phyloP scores from a whole-genome alignment of 108 stramenopile genomes.

The Nitzschia inconspicua region DNA sequence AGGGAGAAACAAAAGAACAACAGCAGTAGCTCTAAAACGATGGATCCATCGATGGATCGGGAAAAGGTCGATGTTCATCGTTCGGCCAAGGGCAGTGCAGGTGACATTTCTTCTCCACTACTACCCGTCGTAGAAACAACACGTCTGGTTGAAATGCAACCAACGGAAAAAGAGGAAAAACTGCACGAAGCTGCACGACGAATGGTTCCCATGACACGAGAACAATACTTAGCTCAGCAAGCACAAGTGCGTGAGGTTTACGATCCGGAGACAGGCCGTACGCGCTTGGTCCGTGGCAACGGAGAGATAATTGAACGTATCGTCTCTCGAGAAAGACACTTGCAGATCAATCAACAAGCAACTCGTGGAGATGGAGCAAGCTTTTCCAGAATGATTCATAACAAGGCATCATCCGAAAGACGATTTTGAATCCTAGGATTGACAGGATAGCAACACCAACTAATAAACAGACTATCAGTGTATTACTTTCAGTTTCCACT shows the following conservation, averaged over 20 bases:
- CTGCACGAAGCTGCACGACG: no score
- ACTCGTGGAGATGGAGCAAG: constrained; percentile 72
- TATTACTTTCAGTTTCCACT: no score
- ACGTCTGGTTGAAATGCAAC: background rate
- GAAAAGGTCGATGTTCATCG: no score
- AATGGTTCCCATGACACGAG: constrained; percentile 82
- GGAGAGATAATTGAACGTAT: constrained; percentile 93
- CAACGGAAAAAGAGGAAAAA: background rate
- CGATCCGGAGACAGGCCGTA: constrained; percentile 78
- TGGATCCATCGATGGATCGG: no score
- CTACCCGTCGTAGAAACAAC: background rate
- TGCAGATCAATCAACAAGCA: constrained; percentile 70
- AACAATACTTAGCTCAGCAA: constrained; percentile 78
- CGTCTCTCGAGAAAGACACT: constrained; percentile 75
- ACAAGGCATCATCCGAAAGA: no score
- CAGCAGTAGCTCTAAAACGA: no score
- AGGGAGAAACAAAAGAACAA: no score
- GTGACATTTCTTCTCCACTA: no score
- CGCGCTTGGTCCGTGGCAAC: constrained; percentile 75
- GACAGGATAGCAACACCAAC: no score
- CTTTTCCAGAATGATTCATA: constrained; percentile 27
- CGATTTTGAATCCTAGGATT: no score
- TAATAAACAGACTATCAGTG: no score
- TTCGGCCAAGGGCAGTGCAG: no score
- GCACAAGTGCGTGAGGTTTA: constrained; percentile 75